Conservation (phyloP, 768 basidiomycete species). For the Lactifluus hygrophoroides region DNA sequence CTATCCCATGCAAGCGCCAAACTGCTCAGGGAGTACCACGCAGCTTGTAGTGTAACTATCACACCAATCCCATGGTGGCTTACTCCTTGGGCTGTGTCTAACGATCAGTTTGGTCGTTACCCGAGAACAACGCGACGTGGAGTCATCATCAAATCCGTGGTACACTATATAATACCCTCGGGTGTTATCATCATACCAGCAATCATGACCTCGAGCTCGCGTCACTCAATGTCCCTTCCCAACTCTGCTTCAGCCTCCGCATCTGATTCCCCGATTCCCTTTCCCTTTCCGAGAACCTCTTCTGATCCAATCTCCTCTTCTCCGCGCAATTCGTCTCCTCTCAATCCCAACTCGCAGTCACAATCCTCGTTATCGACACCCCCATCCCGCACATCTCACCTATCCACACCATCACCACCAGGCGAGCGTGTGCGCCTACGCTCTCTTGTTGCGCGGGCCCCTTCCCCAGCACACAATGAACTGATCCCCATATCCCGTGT, state of each 20-base stretch:
- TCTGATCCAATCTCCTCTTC: not conserved
- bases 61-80: too few species aligned
- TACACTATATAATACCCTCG: too few species aligned
- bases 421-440: not conserved
- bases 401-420: slow-evolving; percentile 1
- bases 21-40: too few species aligned
- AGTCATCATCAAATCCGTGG: too few species aligned
- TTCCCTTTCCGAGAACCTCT: not conserved
- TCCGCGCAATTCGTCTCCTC: slow-evolving; percentile 3
- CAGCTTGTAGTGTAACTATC: too few species aligned
- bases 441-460: not conserved
- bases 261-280: not conserved
- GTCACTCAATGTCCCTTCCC: too few species aligned
- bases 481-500: slow-evolving; percentile 6
- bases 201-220: too few species aligned
- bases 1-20: too few species aligned
- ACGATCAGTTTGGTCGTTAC: too few species aligned
- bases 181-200: too few species aligned
- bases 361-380: slow-evolving; percentile 1
- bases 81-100: too few species aligned
- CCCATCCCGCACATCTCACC: not conserved
- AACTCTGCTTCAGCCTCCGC: not conserved
- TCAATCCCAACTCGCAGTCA: slow-evolving; percentile 5
- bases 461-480: not conserved
- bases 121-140: too few species aligned